phyloP scores from a whole-genome alignment of 306 rosid species.

The Argentina anserina region DNA sequence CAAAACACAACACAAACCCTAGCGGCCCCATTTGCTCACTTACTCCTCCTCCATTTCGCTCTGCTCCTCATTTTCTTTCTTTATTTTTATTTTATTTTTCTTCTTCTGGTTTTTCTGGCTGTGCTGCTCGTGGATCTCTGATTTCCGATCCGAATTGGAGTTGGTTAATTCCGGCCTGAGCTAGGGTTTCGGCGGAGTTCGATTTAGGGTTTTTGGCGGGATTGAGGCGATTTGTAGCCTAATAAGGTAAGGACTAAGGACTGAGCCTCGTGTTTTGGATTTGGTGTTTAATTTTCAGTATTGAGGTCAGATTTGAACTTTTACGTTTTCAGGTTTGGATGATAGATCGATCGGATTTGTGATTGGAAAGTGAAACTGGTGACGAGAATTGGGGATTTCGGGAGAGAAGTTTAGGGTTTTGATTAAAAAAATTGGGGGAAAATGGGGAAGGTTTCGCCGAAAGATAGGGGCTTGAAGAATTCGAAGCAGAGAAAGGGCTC shows the following conservation, averaged over 20 bases:
- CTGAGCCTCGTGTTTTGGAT: not conserved
- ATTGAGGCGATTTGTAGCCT: constrained; percentile 10
- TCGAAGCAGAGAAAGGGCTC: constrained; percentile 42
- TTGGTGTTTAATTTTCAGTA: not conserved
- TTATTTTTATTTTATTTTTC: not conserved
- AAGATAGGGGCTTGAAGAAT: constrained; percentile 45
- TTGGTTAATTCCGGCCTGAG: not conserved
- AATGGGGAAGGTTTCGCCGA: constrained; percentile 69
- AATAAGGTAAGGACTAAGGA: constrained; percentile 2
- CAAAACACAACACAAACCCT: constrained; percentile 64
- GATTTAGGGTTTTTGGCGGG: not conserved
- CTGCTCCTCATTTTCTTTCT: not conserved
- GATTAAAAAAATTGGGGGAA: not conserved
- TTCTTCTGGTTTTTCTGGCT: not conserved
- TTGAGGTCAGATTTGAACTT: not conserved
- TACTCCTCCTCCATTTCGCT: constrained; percentile 1
- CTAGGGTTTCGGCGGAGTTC: constrained; percentile 5
- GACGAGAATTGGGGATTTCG: not conserved
- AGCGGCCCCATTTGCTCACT: constrained; percentile 30
- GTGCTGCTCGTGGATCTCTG: constrained; percentile 14
- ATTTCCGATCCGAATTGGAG: not conserved
- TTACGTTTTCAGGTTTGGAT: constrained; percentile 17
- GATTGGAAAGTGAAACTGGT: too few species aligned
- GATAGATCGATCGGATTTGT: constrained; percentile 1
- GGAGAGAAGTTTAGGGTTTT: not conserved